Evolutionary conservation across 2,329 filamentous ascomycete species (phyloP), one percentile per base, ranked within the genome.

Genomic region (Chaetomium sp.): DNA sequence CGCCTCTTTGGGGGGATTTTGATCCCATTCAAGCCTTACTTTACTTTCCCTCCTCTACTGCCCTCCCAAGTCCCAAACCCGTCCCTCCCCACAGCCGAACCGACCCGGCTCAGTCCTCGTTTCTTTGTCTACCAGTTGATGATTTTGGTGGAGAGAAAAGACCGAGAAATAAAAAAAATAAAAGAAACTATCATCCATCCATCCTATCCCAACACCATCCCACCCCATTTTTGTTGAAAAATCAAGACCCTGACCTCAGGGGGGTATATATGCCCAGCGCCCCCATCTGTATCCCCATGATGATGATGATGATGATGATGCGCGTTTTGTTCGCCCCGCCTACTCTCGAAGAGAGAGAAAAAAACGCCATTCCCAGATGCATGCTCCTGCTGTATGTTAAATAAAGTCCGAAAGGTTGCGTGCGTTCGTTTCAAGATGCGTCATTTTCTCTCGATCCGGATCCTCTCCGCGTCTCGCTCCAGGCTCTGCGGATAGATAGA

Each of bases 191-290:
- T 27, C 19, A 46, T 52, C 46, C 53, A 57, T 51, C 55, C 56
- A 53, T 49, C 41, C 57, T 49, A 49, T 40, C 41, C 55, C 49
- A 59, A 52, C 52, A 44, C 52, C 52, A 44, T 52, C 50, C 50
- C 40, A 36, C 48, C 50, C 52, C 44, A 19, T 62, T 65, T 66
- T 66, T 65, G 62, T 65, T 65, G 62, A 65, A 66, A 66, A 66
- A 65, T 54, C 60, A 63, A 58, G 53, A 58, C 53, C 59, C 41
- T 43, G 41, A 42, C 56, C 44, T 35, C 11, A 12, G 40, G 38
- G 27, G 8, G 19, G 19, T 27, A 11, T 14, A 49, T 41, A 59
- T 56, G 47, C 44, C 37, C 48, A 57, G 53, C 40, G 41, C 49
- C 46, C 49, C 19, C 19, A 27, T 27, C 19, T 27, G 19, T 27